Evolutionary conservation across 129 eudicot species (phyloP), one percentile per base, ranked within the genome.

Genomic region (Tagetes patula): DNA sequence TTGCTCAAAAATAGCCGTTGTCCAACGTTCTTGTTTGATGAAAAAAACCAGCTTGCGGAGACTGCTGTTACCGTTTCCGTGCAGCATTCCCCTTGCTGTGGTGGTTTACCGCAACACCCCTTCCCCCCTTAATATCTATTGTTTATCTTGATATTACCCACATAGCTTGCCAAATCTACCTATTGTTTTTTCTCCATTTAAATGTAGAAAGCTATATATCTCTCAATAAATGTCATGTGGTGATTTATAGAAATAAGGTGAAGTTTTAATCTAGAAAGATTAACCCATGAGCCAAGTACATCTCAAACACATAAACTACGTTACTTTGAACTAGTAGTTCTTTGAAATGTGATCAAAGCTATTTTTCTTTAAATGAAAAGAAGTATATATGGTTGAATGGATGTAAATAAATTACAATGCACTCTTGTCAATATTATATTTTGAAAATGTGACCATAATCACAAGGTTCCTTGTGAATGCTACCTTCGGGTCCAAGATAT

Each of bases 391-490:
- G 46, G 46, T 42, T 42, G 8, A 42, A 5, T 7, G 46, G 46
- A 42, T 42, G 11, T 3, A 47, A 14, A 47, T 3, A 47, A 14
- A 47, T 47, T 52, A 3, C 3, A 13, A 14, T 4, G 6, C n/a
- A 20, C 9, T 52, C 14, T 20, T 27, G 61, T 54, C 34, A 54
- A 54, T 27, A 27, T 6, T 55, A 55, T 38, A 63, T 38, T 8
- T 63, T 63, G 1, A 63, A 63, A 63, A 38, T 63, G 69, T 63
- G 50, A 65, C 33, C 69, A 40, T 36, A n/a, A 65, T 65, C 47
- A 41, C 9, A 20, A n/a, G 38, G 64, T 32, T 58, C 38, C 37
- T 55, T 55, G 12, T 20, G 34, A 55, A 55, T 27, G 34, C 62
- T 58, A 32, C 64, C 5, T 58, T 58, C 3, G 64, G 32, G 69